A percentile compares a stretch with the other conserved stretches of the same genome.
Conservation (phyloP, 129 eudicot species). For the Escallonia herrerae region DNA sequence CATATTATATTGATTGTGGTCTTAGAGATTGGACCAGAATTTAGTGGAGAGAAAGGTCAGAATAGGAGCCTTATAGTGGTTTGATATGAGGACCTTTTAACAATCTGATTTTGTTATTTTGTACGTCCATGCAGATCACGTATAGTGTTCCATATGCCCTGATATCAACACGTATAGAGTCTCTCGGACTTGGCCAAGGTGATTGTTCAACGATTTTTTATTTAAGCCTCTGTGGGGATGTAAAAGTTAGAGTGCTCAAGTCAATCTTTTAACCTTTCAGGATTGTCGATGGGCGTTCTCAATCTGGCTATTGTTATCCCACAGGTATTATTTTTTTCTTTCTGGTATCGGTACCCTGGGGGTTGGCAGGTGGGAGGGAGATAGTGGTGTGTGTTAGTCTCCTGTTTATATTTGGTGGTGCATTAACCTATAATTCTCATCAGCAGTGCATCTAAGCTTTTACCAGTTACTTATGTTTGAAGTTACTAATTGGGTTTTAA, state of each 20-base stretch:
- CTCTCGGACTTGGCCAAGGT: conserved; percentile 99
- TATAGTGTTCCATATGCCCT: conserved; percentile 97
- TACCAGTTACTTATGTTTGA: too few species aligned
- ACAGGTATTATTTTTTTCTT: conserved; percentile 42
- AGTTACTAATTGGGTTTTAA: too few species aligned
- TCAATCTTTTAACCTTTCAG: conserved; percentile 37
- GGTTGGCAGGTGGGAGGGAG: too few species aligned
- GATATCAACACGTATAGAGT: conserved; percentile 80
- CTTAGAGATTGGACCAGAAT: neutral
- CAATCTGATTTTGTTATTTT: conserved; percentile 4
- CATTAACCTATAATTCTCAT: too few species aligned
- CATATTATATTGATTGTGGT: neutral
- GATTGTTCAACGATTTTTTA: conserved; percentile 10
- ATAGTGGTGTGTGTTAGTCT: too few species aligned
- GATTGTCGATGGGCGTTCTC: conserved; percentile 96
- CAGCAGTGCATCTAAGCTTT: too few species aligned
- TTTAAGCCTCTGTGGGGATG: neutral
- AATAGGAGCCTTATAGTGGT: neutral
- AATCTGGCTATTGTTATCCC: conserved; percentile 90
- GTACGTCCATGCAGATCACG: conserved; percentile 64
- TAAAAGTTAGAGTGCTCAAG: conserved; percentile 3
- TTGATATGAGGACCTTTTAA: conserved; percentile 2
- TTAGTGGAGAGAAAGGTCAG: conserved; percentile 1
- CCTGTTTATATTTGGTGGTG: too few species aligned
- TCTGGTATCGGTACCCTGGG: too few species aligned